Evolutionary conservation across 2,329 filamentous ascomycete species (phyloP), one percentile per base, ranked within the genome.

Genomic region (Cladosporium sphaerospermum): DNA sequence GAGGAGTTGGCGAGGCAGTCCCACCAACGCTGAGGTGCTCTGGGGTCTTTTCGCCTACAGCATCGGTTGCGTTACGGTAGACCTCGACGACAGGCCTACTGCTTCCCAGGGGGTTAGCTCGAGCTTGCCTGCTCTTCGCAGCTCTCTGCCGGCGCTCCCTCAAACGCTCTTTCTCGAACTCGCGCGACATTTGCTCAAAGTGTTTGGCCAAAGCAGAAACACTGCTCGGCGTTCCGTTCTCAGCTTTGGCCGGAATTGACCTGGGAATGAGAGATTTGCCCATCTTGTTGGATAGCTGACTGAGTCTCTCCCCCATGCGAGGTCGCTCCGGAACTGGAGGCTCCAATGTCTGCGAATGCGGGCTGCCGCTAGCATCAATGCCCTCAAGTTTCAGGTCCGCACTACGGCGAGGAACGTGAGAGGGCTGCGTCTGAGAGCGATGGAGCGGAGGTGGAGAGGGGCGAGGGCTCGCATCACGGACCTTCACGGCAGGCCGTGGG

Each of bases 31-130:
- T 53, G 10, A 46, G 19, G 13, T 56, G 44, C 40, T 55, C 54
- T 3, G 49, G n/a, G 13, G 41, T 52, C 34, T 52, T 56, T 48
- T 68, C 67, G 11, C 67, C 66, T 3, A 96, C 91, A 16, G 95
- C 93, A 69, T 96, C 90, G 54, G 91, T 85, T 4, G 96, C 89
- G 68, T 96, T 89, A 60, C 88, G 87, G 67, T 97, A 99, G 8
- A 99, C 90, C 69, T 97, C 89, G 13, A 99, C 91, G 56, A 95
- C 92, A 6, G 93, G 91, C 63, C 91, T 93, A n/a, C 92, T 95
- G 14, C 89, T 91, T 39, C 90, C 89, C 59, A 93, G 82, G 16
- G 93, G 92, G 67, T 92, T 92, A 1, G 89, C 89, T 57, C 91
- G 82, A 11, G 89, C 88, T 67, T 83, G 81, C 41, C 82, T 79